Evolutionary conservation across 176 grass and related monocot genomes (phyloP).

Genomic region (Carex cristatella): DNA sequence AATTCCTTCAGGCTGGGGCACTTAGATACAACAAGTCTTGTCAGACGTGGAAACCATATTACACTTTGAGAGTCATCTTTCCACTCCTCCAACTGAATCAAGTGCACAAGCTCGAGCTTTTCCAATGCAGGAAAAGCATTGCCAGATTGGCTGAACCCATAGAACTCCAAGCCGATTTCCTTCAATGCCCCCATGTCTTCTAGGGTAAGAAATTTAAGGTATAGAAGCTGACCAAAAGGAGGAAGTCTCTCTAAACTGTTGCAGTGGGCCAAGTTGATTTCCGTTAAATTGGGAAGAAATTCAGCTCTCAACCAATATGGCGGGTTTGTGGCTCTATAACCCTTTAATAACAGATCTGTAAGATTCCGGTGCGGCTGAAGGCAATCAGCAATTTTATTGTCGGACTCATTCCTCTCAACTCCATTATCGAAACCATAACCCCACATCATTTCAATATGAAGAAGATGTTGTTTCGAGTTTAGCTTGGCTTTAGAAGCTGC

Average conservation of each 20-base stretch:
- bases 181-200: neutral
- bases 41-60: constrained; percentile 1
- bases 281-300: constrained; percentile 17
- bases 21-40: neutral
- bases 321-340: neutral
- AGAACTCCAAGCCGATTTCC: neutral
- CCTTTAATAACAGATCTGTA: neutral
- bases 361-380: constrained; percentile 24
- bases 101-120: neutral
- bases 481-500: too few species aligned
- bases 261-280: neutral
- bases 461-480: too few species aligned
- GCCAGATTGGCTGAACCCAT: neutral
- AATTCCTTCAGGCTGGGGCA: constrained; percentile 23
- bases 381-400: constrained; percentile 17
- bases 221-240: constrained; percentile 6
- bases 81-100: constrained; percentile 21
- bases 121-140: constrained; percentile 19
- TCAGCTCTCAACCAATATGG: constrained; percentile 15
- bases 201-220: constrained; percentile 4
- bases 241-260: neutral
- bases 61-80: neutral
- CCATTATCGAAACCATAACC: neutral
- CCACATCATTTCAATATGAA: constrained; percentile 12
- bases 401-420: neutral